Evolutionary conservation across 306 rosid genomes (phyloP), one percentile per base, ranked within the genome.

Genomic region (Pyrus betulifolia): DNA sequence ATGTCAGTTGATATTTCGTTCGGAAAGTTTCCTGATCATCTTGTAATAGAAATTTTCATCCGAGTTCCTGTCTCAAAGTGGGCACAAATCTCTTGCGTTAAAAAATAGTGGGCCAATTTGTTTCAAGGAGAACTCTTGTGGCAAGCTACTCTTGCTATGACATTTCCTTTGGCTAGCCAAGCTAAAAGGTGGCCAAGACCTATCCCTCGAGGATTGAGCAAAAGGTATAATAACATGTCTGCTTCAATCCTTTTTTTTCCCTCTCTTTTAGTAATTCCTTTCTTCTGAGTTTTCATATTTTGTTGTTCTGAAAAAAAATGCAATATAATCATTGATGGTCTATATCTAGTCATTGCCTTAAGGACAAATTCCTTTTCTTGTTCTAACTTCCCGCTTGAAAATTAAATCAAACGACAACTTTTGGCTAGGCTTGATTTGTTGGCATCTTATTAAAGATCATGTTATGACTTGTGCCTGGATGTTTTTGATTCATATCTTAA

Each of bases 131-230:
- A 93, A 51, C 88, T 78, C 74, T 84, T 91, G 79, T 91, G 98
- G 98, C 85, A 82, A 75, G 95, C 96, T 49, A 93, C 95, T 70
- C 80, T 93, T 33, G 31, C 81, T 25, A 71, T 13, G 58, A 68
- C 75, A 68, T 91, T 74, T 76, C 95, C 98, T 42, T 80, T 64
- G 62, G 86, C 80, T 22, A 69, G 70, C 80, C 78, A 77, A 76
- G 76, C 90, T 80, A 77, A 71, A 74, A 85, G 86, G 81, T 91
- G 95, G 93, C 93, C 89, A 1, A 90, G 89, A 21, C 93, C 98
- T 64, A 89, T 89, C 68, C 89, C 95, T 54, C 84, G 69, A 65
- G 85, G 85, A 49, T 80, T 64, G 72, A 71, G 85, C 84, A 86
- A 78, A 79, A 90, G 93, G 97, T 88, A 82, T 11, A 15, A 38